phyloP scores from a whole-genome alignment of 164 flowering plant genomes.

The Stephania cephalantha region DNA sequence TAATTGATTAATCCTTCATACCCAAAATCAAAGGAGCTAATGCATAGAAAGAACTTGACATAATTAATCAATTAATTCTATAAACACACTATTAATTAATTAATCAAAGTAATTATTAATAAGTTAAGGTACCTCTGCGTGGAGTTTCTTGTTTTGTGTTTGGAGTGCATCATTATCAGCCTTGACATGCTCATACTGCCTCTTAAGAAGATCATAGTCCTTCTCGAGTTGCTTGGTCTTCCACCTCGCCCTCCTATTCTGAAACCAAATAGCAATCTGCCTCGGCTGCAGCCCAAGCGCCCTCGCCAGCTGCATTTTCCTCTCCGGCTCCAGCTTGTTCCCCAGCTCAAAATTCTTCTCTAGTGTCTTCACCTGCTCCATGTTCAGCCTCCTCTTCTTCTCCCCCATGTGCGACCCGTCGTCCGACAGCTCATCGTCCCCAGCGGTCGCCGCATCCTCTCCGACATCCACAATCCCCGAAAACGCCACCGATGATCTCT shows the following conservation, averaged over 20 bases:
- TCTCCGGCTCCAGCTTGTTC: conserved; percentile 87
- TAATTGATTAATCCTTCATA: not conserved
- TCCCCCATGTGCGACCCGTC: conserved; percentile 57
- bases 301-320: conserved; percentile 78
- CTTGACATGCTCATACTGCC: conserved; percentile 61
- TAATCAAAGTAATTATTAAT: not conserved
- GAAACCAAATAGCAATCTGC: conserved; percentile 92
- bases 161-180: conserved; percentile 74
- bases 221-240: conserved; percentile 91
- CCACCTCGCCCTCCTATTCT: conserved; percentile 87
- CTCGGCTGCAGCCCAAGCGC: conserved; percentile 81
- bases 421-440: conserved; percentile 41
- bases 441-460: conserved; percentile 29
- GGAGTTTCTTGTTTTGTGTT: conserved; percentile 67
- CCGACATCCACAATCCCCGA: conserved; percentile 43
- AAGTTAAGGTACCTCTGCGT: conserved; percentile 44
- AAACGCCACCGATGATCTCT: conserved; percentile 61
- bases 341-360: conserved; percentile 85
- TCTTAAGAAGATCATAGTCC: conserved; percentile 70
- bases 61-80: too few species aligned
- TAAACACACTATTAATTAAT: not conserved
- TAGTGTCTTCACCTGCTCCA: conserved; percentile 76
- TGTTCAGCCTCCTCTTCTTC: conserved; percentile 73
- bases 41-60: not conserved
- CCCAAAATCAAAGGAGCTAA: not conserved